Base-by-base conservation (phyloP, 768 basidiomycete species). In the Lactarius indigo region DNA sequence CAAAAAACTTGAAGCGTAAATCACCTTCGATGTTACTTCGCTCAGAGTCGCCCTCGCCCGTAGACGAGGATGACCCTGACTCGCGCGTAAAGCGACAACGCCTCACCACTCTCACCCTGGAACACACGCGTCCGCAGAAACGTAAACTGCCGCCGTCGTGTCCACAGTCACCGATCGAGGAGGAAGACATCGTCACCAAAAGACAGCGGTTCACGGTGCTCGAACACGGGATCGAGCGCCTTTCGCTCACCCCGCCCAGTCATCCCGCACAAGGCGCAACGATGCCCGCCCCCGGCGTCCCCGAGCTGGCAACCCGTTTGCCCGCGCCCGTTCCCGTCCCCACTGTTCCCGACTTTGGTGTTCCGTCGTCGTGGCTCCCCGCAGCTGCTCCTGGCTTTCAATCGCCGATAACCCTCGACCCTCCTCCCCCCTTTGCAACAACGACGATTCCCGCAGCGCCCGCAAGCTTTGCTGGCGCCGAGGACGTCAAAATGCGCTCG, bases 1-100 rank as follows among this genome's bases (percentile, higher is more conserved):
- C 76, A 64, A 73, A 78, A 0, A 72, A 77, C 47, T 73, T 72
- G 72, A 84, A 83, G 69, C 83, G 83, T 66, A 81, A 77, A 68
- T 67, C 64, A 15, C 64, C 72, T 10, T 17, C 55, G 23, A 66
- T 66, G 61, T 28, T 42, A 7, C 23, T 57, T 58, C 61, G 50
- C 35, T 59, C 57, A 8, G 61, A 58, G 39, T 58, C 61, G 9
- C 50, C 61, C 26, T 66, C 55, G 18, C 61, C 65, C 1, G 47
- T 54, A 50, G 65, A 66, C 33, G 65, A 62, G 42, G 58, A 59
- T 47, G 57, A 56, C 28, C 37, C 31, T 47, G 62, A 64, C 26
- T 23, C 52, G 8, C 58, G 58, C 37, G 33, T 18, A 60, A 68
- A 68, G 54, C 66, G 66, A 15, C 66, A 59, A 33, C 63, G 66